A percentile compares a stretch with the other conserved stretches of the same genome.
Conservation (phyloP, 1,284 basidiomycete species). For the Ceratobasidium sp. region DNA sequence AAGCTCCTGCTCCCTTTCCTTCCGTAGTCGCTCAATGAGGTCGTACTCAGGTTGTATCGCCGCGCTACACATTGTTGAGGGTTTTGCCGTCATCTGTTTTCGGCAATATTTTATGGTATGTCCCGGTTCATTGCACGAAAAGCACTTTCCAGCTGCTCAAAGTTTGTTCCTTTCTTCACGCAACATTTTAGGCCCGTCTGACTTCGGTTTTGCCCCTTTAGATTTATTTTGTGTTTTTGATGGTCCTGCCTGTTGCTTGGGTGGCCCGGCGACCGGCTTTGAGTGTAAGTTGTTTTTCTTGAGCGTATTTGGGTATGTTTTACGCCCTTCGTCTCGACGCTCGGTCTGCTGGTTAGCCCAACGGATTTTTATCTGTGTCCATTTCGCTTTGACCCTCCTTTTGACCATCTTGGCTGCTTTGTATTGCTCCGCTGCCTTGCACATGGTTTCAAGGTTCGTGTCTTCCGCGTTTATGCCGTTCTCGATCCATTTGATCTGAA, state of each 20-base stretch:
- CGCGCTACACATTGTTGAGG: background rate
- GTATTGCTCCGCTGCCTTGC: conserved; percentile 30
- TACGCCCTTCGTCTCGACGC: background rate
- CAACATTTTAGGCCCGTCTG: background rate
- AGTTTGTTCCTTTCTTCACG: conserved; percentile 21
- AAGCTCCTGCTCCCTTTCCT: background rate
- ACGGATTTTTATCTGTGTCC: background rate
- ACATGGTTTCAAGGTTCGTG: background rate
- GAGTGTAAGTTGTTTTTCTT: background rate
- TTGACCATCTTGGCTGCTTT: background rate
- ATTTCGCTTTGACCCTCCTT: background rate
- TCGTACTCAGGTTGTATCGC: background rate
- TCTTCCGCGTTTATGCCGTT: conserved; percentile 23
- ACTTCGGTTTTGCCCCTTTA: background rate
- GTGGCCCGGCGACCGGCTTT: too few species aligned
- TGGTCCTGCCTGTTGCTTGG: background rate
- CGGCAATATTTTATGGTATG: conserved; percentile 42
- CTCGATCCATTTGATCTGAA: conserved; percentile 33
- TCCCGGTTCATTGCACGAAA: conserved; percentile 26
- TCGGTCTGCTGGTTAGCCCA: background rate
- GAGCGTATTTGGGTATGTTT: too few species aligned
- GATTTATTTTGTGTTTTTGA: background rate
- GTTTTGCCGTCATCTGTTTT: background rate
- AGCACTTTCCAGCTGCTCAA: conserved; percentile 40
- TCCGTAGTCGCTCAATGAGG: background rate